phyloP scores from a whole-genome alignment of 2,329 filamentous ascomycete genomes.

The Pestalotiopsis sp. region DNA sequence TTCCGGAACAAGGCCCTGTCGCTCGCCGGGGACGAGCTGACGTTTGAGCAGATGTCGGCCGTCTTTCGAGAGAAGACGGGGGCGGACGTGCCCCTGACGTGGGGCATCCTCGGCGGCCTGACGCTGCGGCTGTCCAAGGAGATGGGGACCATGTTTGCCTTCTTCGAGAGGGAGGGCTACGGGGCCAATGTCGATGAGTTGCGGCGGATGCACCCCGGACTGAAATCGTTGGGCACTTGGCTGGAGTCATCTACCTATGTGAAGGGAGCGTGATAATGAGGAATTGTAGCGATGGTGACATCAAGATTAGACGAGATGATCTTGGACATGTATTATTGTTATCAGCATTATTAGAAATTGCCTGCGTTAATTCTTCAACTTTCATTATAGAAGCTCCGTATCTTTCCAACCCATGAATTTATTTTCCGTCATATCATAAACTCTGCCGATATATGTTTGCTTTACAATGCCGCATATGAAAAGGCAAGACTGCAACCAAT shows the following conservation, averaged over 20 bases:
- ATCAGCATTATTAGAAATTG: too few relatives aligned
- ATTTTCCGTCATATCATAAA: too few relatives aligned
- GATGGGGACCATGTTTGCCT: slow-evolving; percentile 12
- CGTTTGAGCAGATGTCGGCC: slow-evolving; percentile 30
- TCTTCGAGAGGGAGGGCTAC: slow-evolving; percentile 9
- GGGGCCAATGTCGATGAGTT: slow-evolving; percentile 6
- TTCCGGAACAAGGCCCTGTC: slow-evolving; percentile 35
- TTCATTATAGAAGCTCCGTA: too few relatives aligned
- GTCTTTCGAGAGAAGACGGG: slow-evolving; percentile 36
- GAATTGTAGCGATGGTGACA: not conserved
- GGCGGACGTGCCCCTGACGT: slow-evolving; percentile 28
- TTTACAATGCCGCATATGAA: too few relatives aligned
- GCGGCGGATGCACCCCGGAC: slow-evolving; percentile 1
- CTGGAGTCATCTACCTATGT: not conserved
- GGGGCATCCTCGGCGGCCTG: slow-evolving; percentile 1
- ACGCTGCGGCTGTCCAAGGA: slow-evolving; percentile 4
- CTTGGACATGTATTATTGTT: not conserved
- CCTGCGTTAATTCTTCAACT: too few relatives aligned
- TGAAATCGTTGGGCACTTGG: not conserved
- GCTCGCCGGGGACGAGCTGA: slow-evolving; percentile 44
- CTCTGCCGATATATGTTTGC: too few relatives aligned
- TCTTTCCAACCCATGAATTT: too few relatives aligned
- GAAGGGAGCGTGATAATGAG: not conserved
- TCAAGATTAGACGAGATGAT: too few relatives aligned
- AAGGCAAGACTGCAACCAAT: too few relatives aligned